Conservation (phyloP, 768 basidiomycete species). For the Pleurotus ostreatus region DNA sequence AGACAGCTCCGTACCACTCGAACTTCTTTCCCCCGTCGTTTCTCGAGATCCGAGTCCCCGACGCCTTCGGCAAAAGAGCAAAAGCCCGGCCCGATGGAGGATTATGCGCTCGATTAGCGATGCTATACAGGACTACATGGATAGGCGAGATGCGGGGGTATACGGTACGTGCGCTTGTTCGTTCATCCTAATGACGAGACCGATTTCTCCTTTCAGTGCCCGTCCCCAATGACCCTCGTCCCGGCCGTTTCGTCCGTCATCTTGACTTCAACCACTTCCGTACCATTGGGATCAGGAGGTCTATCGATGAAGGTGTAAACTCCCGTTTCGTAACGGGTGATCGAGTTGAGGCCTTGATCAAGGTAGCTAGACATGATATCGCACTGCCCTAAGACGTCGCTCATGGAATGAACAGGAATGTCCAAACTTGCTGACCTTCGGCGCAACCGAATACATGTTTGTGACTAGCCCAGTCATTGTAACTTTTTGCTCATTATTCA, state of each 20-base stretch:
- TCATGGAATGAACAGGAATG: conserved; percentile 56
- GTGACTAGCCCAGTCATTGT: not conserved
- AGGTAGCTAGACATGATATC: conserved; percentile 39
- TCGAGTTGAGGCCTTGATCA: conserved; percentile 72
- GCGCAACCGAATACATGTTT: conserved; percentile 96
- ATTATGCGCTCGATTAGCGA: conserved; percentile 75
- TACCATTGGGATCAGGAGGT: conserved; percentile 93
- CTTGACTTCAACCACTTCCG: conserved; percentile 97
- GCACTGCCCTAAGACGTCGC: too few relatives aligned
- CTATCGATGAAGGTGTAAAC: conserved; percentile 83
- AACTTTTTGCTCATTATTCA: not conserved
- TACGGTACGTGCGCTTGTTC: conserved; percentile 49
- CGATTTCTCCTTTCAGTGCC: conserved; percentile 44
- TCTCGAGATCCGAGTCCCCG: conserved; percentile 83
- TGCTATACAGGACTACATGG: conserved; percentile 70
- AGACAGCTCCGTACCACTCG: conserved; percentile 67
- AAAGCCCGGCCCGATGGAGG: conserved; percentile 82
- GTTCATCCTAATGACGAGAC: not conserved
- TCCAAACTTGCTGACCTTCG: conserved; percentile 81
- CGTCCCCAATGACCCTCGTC: conserved; percentile 62
- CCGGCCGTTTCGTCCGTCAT: conserved; percentile 79
- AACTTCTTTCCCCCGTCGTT: conserved; percentile 72
- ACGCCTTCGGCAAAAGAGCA: conserved; percentile 70
- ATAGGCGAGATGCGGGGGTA: conserved; percentile 58
- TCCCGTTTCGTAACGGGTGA: conserved; percentile 93